Evolutionary conservation across 192 early-diverging fungal species (phyloP).

Genomic region (Dimargaris verticillata): DNA sequence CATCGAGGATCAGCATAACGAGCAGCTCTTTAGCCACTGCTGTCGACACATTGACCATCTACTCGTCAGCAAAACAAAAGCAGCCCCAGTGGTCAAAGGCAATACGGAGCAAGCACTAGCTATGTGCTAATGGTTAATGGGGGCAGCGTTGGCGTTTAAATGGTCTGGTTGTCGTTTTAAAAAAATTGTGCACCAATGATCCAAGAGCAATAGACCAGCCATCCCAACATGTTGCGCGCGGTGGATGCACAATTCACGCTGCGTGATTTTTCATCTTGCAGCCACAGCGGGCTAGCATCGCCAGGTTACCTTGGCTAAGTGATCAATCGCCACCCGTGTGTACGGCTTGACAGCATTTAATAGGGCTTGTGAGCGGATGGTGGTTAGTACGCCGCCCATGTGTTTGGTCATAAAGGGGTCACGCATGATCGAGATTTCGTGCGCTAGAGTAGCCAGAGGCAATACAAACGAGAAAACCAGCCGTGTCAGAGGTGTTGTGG

Average conservation of each 20-base stretch:
- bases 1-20: constrained; percentile 74
- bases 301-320: constrained; percentile 62
- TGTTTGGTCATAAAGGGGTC: constrained; percentile 82
- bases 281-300: no score
- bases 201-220: no score
- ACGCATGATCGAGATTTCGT: constrained; percentile 59
- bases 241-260: no score
- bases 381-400: constrained; percentile 82
- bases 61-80: constrained; percentile 6
- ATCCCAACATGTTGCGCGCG: no score
- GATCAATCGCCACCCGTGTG: constrained; percentile 71
- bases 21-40: constrained; percentile 75
- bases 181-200: neutral
- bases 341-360: constrained; percentile 77
- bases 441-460: constrained; percentile 22
- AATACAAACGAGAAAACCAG: neutral
- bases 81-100: neutral
- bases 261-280: no score
- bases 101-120: neutral
- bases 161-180: neutral
- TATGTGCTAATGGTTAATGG: neutral
- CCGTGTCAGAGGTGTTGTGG: no score
- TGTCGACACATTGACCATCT: constrained; percentile 62
- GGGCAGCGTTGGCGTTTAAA: neutral
- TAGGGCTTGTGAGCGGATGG: constrained; percentile 83